These are phyloP conservation scores for Linum tenue DNA, from an alignment of 345 rosid genomes.

Conservation along the genomic window DNA sequence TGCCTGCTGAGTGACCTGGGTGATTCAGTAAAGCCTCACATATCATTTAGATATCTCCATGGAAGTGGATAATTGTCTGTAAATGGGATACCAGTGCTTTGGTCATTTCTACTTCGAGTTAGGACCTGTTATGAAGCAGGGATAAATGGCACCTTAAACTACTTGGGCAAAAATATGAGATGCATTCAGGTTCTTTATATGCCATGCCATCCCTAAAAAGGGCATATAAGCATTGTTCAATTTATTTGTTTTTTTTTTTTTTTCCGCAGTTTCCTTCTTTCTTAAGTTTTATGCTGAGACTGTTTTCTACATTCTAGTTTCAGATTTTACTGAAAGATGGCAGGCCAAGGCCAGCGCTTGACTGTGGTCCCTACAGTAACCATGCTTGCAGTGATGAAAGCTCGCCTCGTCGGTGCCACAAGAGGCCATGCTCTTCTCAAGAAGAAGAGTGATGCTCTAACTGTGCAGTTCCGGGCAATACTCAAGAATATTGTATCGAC, in stretches of 20 bases:
- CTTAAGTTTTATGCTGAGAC: not conserved
- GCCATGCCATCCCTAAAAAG: too few relatives aligned
- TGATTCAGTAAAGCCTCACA: too few relatives aligned
- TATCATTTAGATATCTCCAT: too few relatives aligned
- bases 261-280: not conserved
- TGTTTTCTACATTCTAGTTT: not conserved
- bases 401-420: slow-evolving; percentile 80
- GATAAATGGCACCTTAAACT: too few relatives aligned
- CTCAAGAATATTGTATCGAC: slow-evolving; percentile 74
- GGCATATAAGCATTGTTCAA: not conserved
- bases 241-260: too few relatives aligned
- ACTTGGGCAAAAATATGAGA: too few relatives aligned
- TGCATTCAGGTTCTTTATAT: too few relatives aligned
- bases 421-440: slow-evolving; percentile 93
- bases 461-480: slow-evolving; percentile 77
- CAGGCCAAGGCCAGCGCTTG: slow-evolving; percentile 72
- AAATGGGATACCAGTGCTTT: too few relatives aligned
- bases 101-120: too few relatives aligned
- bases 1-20: too few relatives aligned
- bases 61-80: too few relatives aligned
- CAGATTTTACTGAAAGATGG: slow-evolving; percentile 38
- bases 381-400: slow-evolving; percentile 67
- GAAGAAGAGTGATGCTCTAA: slow-evolving; percentile 96
- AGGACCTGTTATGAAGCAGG: too few relatives aligned
- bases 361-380: slow-evolving; percentile 89